Percentiles rank a stretch among this genome's conserved stretches.
Evolutionary conservation across 2,329 filamentous ascomycete species (phyloP).

Genomic region (Aspergillus costaricaensis): DNA sequence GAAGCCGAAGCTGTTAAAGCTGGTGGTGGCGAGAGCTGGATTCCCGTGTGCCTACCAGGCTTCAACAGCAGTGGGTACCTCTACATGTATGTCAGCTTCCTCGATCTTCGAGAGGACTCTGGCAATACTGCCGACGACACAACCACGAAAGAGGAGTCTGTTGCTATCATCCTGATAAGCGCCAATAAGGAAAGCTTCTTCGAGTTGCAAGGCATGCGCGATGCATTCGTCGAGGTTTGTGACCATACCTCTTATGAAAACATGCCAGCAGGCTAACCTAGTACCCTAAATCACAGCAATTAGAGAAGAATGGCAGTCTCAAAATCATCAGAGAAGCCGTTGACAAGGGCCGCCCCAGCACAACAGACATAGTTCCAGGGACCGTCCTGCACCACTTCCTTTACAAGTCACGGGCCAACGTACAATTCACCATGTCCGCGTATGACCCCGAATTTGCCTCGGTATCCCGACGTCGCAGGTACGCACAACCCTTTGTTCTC

Average conservation of each 20-base stretch:
- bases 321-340: conserved; percentile 72
- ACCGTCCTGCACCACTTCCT: conserved; percentile 86
- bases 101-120: conserved; percentile 62
- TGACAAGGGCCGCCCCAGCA: conserved; percentile 67
- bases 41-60: conserved; percentile 89
- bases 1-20: conserved; percentile 90
- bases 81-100: conserved; percentile 99
- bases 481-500: conserved; percentile 17
- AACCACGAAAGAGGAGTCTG: conserved; percentile 63
- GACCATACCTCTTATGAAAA: background rate
- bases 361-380: conserved; percentile 76
- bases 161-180: conserved; percentile 92
- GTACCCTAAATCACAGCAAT: conserved; percentile 52
- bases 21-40: conserved; percentile 95
- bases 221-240: conserved; percentile 59
- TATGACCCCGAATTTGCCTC: conserved; percentile 68
- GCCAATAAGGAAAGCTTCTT: conserved; percentile 93
- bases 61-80: conserved; percentile 97
- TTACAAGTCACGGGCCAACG: conserved; percentile 91
- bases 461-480: conserved; percentile 64
- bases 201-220: conserved; percentile 72
- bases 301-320: conserved; percentile 75
- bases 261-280: conserved; percentile 28
- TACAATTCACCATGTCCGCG: conserved; percentile 92
- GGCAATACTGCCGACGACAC: conserved; percentile 46